These are phyloP conservation scores for Didymella glomerata DNA, from an alignment of 2,329 filamentous ascomycete species.

Conservation along the genomic window DNA sequence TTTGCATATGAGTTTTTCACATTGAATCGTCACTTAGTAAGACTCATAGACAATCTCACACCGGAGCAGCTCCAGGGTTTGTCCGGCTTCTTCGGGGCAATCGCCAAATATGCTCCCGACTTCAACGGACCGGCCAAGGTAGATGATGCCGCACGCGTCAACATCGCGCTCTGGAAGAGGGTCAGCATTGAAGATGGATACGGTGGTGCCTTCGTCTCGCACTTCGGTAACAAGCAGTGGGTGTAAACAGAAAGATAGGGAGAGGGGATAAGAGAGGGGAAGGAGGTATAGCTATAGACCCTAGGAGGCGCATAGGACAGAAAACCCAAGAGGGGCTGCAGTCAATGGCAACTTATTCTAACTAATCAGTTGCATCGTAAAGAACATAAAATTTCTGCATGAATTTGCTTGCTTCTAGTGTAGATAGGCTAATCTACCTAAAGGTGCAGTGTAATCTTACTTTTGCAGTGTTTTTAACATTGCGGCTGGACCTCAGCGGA, in stretches of 20 bases:
- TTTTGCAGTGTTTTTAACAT: no score
- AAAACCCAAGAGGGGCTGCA: no score
- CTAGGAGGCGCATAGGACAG: no score
- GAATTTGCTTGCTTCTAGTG: no score
- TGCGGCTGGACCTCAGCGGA: no score
- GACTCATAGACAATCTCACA: slow-evolving; percentile 11
- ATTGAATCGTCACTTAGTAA: not conserved
- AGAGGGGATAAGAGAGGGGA: no score
- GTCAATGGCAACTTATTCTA: no score
- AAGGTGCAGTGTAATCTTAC: no score
- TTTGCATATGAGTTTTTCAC: not conserved
- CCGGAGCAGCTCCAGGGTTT: slow-evolving; percentile 36
- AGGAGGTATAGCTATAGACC: no score
- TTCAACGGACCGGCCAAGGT: slow-evolving; percentile 24
- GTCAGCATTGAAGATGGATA: slow-evolving; percentile 57
- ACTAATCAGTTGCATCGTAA: no score
- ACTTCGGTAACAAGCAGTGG: slow-evolving; percentile 64
- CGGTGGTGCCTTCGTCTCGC: slow-evolving; percentile 63
- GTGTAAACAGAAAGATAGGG: slow-evolving; percentile 52
- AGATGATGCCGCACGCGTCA: slow-evolving; percentile 38
- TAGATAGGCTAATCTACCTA: no score
- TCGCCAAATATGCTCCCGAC: slow-evolving; percentile 25
- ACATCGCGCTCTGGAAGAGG: slow-evolving; percentile 46
- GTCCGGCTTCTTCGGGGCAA: slow-evolving; percentile 39
- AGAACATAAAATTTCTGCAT: no score